These are phyloP conservation scores for Pyrenophora teres DNA, from an alignment of 2,329 filamentous ascomycete genomes.

Conservation along the genomic window DNA sequence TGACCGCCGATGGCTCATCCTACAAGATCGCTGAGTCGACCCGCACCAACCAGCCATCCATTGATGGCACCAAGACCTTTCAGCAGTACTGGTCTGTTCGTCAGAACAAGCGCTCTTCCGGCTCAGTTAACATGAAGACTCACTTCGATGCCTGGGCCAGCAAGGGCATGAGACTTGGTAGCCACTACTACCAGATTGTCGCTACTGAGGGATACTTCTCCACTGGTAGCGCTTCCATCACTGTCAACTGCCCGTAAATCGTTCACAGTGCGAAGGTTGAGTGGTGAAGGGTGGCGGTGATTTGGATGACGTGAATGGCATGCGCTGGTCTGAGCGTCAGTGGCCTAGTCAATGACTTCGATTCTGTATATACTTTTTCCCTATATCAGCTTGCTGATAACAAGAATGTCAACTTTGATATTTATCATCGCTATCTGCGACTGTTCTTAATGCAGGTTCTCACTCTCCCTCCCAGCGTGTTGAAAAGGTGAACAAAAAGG, in stretches of 20 bases:
- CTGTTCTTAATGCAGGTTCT: too few relatives aligned
- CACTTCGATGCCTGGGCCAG: slow-evolving; percentile 45
- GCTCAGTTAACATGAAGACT: slow-evolving; percentile 39
- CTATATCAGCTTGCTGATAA: slow-evolving; percentile 2
- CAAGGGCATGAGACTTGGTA: slow-evolving; percentile 38
- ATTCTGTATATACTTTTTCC: slow-evolving; percentile 7
- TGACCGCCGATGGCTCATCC: slow-evolving; percentile 37
- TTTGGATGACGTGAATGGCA: background rate
- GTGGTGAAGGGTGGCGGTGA: background rate
- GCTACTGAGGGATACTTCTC: slow-evolving; percentile 54
- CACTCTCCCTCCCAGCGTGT: too few relatives aligned
- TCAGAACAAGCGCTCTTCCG: slow-evolving; percentile 36
- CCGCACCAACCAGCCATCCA: slow-evolving; percentile 53
- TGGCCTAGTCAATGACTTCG: background rate
- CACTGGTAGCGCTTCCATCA: slow-evolving; percentile 55
- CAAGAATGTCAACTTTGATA: slow-evolving; percentile 5
- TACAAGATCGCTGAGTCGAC: slow-evolving; percentile 41
- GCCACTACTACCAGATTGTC: slow-evolving; percentile 49
- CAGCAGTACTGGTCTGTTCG: slow-evolving; percentile 57
- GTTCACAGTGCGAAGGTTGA: background rate
- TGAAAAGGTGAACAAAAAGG: background rate
- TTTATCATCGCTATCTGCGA: background rate
- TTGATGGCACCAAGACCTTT: slow-evolving; percentile 57
- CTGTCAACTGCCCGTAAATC: slow-evolving; percentile 46
- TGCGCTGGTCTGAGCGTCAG: background rate